Percentiles rank a stretch among this genome's conserved stretches.
Evolutionary conservation across 768 basidiomycete genomes (phyloP).

Genomic region (Leccinum variicolor): DNA sequence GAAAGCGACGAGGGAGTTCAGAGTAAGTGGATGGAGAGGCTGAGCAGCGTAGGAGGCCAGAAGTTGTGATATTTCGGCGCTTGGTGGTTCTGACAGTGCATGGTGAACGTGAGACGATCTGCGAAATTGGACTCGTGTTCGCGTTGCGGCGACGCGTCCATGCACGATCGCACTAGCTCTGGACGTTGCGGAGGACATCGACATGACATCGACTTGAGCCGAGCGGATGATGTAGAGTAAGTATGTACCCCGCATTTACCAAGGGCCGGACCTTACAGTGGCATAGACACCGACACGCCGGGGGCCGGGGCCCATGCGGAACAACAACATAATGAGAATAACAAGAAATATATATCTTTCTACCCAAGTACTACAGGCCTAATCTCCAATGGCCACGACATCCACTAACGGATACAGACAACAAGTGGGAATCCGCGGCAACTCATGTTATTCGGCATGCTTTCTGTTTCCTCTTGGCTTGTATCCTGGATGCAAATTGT

Average conservation of each 20-base stretch:
- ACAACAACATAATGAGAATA: constrained; percentile 12
- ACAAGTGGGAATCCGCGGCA: not conserved
- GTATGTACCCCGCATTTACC: not conserved
- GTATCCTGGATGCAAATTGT: constrained; percentile 15
- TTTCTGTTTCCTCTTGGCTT: constrained; percentile 23
- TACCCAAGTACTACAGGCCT: constrained; percentile 23
- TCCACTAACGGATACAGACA: not conserved
- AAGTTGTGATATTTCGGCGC: constrained; percentile 53
- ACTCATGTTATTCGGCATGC: constrained; percentile 17
- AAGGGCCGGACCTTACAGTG: not conserved
- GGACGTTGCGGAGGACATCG: constrained; percentile 4
- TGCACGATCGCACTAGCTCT: not conserved
- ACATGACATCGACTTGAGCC: not conserved
- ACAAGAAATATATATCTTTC: constrained; percentile 24
- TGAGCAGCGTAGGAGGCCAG: constrained; percentile 62
- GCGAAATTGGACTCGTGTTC: constrained; percentile 6
- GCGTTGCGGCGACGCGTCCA: not conserved
- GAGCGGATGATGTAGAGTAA: not conserved
- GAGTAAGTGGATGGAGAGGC: constrained; percentile 64
- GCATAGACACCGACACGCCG: not conserved
- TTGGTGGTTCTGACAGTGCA: constrained; percentile 44
- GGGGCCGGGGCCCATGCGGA: not conserved
- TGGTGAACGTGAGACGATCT: constrained; percentile 31
- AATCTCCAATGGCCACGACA: constrained; percentile 1
- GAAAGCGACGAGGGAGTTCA: constrained; percentile 70